A percentile compares a stretch with the other conserved stretches of the same genome.
Evolutionary conservation across 352 stramenopile genomes (phyloP).

Genomic region (Pythium periplocum): DNA sequence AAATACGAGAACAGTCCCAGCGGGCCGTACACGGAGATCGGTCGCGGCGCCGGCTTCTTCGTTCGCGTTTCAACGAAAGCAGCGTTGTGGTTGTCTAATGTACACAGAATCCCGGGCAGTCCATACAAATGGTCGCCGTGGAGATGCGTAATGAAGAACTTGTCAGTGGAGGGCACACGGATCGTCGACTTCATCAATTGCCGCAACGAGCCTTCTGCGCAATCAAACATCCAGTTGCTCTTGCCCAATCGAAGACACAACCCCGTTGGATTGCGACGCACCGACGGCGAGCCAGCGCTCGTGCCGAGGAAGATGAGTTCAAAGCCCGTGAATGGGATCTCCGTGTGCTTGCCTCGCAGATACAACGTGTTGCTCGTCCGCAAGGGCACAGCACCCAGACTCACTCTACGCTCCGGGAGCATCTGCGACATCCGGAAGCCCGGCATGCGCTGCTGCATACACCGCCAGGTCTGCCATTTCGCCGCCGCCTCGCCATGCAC

Average conservation of each 20-base stretch:
- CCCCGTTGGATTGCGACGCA: constrained; percentile 55
- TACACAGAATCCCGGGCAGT: constrained; percentile 76
- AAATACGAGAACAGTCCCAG: constrained; percentile 74
- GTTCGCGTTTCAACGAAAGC: constrained; percentile 52
- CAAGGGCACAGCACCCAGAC: constrained; percentile 41
- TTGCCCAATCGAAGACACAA: constrained; percentile 59
- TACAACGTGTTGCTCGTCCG: constrained; percentile 55
- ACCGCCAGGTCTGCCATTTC: constrained; percentile 16
- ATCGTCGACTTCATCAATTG: constrained; percentile 81
- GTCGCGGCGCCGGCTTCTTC: constrained; percentile 30
- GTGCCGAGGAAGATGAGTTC: constrained; percentile 82
- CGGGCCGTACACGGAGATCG: constrained; percentile 75
- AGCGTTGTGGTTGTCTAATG: constrained; percentile 74
- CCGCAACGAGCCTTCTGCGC: constrained; percentile 69
- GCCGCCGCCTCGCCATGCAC: constrained; percentile 1
- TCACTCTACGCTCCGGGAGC: constrained; percentile 36
- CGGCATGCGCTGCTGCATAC: constrained; percentile 5
- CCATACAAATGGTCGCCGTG: constrained; percentile 87
- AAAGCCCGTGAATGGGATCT: constrained; percentile 75
- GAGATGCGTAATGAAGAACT: constrained; percentile 84
- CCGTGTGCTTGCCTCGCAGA: constrained; percentile 14
- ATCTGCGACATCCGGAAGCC: constrained; percentile 11
- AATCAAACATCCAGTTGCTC: constrained; percentile 88
- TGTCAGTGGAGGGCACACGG: constrained; percentile 64
- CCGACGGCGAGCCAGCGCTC: constrained; percentile 64